Base-by-base conservation (phyloP, 2,329 filamentous ascomycete genomes). In the Arthrobotrys sphaeroides region DNA sequence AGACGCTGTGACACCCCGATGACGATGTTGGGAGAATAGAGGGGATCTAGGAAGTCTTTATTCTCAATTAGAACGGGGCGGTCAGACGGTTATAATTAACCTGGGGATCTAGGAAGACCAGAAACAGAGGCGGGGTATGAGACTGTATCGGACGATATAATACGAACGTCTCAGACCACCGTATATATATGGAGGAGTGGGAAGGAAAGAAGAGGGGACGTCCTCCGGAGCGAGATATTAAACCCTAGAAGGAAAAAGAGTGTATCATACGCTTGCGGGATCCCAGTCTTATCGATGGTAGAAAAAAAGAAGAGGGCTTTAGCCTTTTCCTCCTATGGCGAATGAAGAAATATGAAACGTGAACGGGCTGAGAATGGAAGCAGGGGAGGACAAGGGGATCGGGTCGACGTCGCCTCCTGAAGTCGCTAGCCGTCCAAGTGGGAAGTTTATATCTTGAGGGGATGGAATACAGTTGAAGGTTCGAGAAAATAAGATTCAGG, bases 271-370 rank as follows among this genome's bases (percentile, higher is more conserved):
- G 60, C 43, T 43, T 55, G n/a, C 57, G 33, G 40, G 40, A 22
- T 12, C 18, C n/a, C n/a, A n/a, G 20, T 67, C 33, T 57, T 49
- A 36, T 57, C 36, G 61, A 51, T 55, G 36, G 36, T 22, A 38
- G 42, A n/a, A n/a, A n/a, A n/a, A n/a, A n/a, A n/a, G 28, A 9
- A 16, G 43, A 40, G 20, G 24, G 22, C 40, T 38, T n/a, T 62
- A 24, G 20, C 24, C 20, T 49, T 49, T 28, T 49, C 43, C n/a
- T 6, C 28, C 64, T 59, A 67, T 57, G 65, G 51, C 51, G 65
- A 60, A 33, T n/a, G 42, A 31, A 42, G 12, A 72, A 57, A 45
- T 55, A 60, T 72, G 67, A 72, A 72, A 72, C 67, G 59, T 72
- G 40, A 69, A 60, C 28, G 18, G 53, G 38, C 42, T 13, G 38